Conservation (phyloP, 1,284 basidiomycete species). For the Taiwanofungus camphoratus region DNA sequence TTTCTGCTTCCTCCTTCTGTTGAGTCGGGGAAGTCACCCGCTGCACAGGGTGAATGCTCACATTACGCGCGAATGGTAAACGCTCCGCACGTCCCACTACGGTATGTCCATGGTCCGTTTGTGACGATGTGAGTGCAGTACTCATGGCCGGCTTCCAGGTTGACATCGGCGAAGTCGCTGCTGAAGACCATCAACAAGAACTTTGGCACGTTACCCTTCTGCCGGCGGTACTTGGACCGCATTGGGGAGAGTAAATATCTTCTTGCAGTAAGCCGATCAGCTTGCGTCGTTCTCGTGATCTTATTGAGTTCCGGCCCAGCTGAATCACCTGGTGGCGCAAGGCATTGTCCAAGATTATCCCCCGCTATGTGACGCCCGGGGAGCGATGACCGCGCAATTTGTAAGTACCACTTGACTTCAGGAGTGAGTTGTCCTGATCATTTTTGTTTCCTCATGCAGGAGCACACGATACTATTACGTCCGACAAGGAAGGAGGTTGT, state of each 20-base stretch:
- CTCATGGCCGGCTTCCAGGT: slow-evolving; percentile 37
- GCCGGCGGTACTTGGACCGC: slow-evolving; percentile 90
- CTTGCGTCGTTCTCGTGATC: slow-evolving; percentile 6
- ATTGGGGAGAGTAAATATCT: slow-evolving; percentile 94
- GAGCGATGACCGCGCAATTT: slow-evolving; percentile 93
- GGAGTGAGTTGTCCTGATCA: not conserved
- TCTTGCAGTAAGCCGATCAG: slow-evolving; percentile 61
- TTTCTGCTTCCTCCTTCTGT: slow-evolving; percentile 15
- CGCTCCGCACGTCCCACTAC: slow-evolving; percentile 64
- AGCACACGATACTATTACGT: slow-evolving; percentile 85
- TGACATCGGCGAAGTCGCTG: slow-evolving; percentile 82
- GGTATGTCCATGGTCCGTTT: slow-evolving; percentile 35
- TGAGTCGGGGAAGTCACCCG: slow-evolving; percentile 3
- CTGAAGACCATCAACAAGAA: slow-evolving; percentile 88
- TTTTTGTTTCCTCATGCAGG: slow-evolving; percentile 36
- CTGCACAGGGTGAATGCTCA: slow-evolving; percentile 79
- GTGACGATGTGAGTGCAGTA: too few relatives aligned
- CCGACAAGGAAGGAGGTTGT: slow-evolving; percentile 94
- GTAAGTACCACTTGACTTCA: slow-evolving; percentile 40
- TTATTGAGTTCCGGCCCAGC: slow-evolving; percentile 37
- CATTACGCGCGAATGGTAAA: slow-evolving; percentile 83
- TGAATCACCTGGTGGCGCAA: slow-evolving; percentile 86
- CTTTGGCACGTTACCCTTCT: slow-evolving; percentile 96
- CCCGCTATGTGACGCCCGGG: slow-evolving; percentile 75
- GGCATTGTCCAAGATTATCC: slow-evolving; percentile 93